Conservation (phyloP, 371 early-diverging fungal species). For the Circinella umbellata region DNA sequence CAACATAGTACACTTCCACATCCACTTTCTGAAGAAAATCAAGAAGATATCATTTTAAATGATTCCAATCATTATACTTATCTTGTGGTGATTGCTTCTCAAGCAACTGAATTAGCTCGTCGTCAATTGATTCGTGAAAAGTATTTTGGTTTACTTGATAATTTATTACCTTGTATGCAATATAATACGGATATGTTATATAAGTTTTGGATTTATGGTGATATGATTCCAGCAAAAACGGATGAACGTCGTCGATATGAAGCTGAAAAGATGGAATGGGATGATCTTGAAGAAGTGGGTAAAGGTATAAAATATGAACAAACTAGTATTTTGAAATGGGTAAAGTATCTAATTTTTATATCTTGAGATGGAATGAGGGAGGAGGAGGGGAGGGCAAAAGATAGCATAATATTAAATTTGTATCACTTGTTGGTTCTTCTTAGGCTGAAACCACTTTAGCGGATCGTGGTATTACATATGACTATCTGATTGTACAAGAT, state of each 20-base stretch:
- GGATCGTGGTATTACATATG: slow-evolving; percentile 28
- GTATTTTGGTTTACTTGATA: slow-evolving; percentile 57
- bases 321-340: slow-evolving; percentile 36
- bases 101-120: slow-evolving; percentile 37
- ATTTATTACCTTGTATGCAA: slow-evolving; percentile 49
- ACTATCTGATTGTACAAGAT: slow-evolving; percentile 47
- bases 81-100: slow-evolving; percentile 56
- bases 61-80: slow-evolving; percentile 46
- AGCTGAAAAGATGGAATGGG: slow-evolving; percentile 62
- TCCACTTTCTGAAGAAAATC: slow-evolving; percentile 17
- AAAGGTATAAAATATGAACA: slow-evolving; percentile 29
- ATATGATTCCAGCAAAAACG: slow-evolving; percentile 30
- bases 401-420: not conserved
- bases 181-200: slow-evolving; percentile 50
- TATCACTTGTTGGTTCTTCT: not conserved
- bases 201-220: slow-evolving; percentile 57
- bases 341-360: slow-evolving; percentile 18
- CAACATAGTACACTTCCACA: slow-evolving; percentile 19
- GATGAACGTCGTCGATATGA: slow-evolving; percentile 47
- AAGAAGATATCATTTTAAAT: slow-evolving; percentile 29
- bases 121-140: slow-evolving; percentile 53
- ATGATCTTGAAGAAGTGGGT: slow-evolving; percentile 40
- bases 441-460: slow-evolving; percentile 31
- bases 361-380: not conserved
- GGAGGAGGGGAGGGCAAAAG: not conserved